phyloP scores from a whole-genome alignment of 768 basidiomycete species.

The Brasilioporus rufonigricans region DNA sequence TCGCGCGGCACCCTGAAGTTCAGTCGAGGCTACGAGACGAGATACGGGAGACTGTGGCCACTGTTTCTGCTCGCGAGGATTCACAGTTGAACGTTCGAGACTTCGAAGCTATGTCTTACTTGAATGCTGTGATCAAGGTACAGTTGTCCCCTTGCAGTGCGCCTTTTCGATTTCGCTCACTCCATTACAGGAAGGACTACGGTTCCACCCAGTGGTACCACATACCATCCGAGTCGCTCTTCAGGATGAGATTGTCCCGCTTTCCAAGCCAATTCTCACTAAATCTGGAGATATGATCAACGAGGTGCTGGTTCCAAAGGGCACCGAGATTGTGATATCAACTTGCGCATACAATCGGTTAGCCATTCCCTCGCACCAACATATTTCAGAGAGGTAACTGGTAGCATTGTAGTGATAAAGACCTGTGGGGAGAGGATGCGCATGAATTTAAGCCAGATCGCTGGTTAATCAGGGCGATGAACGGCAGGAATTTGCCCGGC shows the following conservation, averaged over 20 bases:
- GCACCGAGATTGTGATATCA: conserved; percentile 47
- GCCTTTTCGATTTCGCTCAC: conserved; percentile 14
- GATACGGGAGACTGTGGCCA: conserved; percentile 3
- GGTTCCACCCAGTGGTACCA: conserved; percentile 46
- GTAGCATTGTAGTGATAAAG: conserved; percentile 8
- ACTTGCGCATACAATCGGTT: conserved; percentile 59
- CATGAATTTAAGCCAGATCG: conserved; percentile 18
- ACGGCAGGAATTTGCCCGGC: conserved; percentile 3
- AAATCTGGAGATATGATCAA: conserved; percentile 41
- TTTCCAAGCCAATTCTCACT: conserved; percentile 50
- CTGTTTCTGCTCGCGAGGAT: background rate
- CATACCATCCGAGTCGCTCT: conserved; percentile 47
- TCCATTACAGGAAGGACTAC: conserved; percentile 39
- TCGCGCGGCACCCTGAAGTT: conserved; percentile 52
- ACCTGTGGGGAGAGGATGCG: conserved; percentile 29
- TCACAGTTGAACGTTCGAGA: conserved; percentile 30
- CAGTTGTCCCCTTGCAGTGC: background rate
- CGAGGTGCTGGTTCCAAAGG: conserved; percentile 48
- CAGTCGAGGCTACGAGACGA: conserved; percentile 55
- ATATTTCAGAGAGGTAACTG: background rate
- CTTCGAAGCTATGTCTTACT: conserved; percentile 48
- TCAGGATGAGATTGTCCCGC: conserved; percentile 57
- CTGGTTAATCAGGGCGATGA: background rate
- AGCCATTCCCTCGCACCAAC: background rate
- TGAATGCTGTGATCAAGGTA: conserved; percentile 37